Conservation (phyloP, 495 filamentous ascomycete species). For the Penicillium argentinense region DNA sequence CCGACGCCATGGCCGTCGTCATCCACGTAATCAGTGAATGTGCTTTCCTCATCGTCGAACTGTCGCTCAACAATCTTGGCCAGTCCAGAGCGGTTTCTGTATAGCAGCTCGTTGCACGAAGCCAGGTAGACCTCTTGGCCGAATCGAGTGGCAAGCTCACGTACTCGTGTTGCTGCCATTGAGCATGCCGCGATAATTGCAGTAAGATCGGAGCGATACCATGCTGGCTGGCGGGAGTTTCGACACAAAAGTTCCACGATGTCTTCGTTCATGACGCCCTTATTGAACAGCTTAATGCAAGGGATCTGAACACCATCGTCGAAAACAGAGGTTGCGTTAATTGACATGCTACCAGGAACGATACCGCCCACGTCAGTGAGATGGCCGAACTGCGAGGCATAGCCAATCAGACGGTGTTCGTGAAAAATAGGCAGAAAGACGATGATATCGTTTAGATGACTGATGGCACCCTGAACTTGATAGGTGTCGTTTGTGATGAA, state of each 20-base stretch:
- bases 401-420: conserved; percentile 43
- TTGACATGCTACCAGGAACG: conserved; percentile 53
- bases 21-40: conserved; percentile 53
- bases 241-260: conserved; percentile 46
- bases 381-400: conserved; percentile 52
- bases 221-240: conserved; percentile 50
- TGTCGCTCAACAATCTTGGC: conserved; percentile 45
- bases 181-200: conserved; percentile 49
- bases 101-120: conserved; percentile 42
- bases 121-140: conserved; percentile 43
- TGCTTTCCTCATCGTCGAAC: conserved; percentile 40
- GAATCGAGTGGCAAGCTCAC: conserved; percentile 47
- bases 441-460: conserved; percentile 50
- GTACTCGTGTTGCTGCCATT: conserved; percentile 42
- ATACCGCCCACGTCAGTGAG: conserved; percentile 52
- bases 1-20: conserved; percentile 52
- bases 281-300: conserved; percentile 45
- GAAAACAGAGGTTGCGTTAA: conserved; percentile 50
- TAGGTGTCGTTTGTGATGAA: conserved; percentile 55
- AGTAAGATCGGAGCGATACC: conserved; percentile 49
- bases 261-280: conserved; percentile 42
- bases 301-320: conserved; percentile 55
- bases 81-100: conserved; percentile 43
- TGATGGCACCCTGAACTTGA: conserved; percentile 49
- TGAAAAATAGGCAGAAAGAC: conserved; percentile 48